A percentile compares a stretch with the other conserved stretches of the same genome.
Evolutionary conservation across 2,329 filamentous ascomycete genomes (phyloP).

Genomic region (Ophiostoma ulmi): DNA sequence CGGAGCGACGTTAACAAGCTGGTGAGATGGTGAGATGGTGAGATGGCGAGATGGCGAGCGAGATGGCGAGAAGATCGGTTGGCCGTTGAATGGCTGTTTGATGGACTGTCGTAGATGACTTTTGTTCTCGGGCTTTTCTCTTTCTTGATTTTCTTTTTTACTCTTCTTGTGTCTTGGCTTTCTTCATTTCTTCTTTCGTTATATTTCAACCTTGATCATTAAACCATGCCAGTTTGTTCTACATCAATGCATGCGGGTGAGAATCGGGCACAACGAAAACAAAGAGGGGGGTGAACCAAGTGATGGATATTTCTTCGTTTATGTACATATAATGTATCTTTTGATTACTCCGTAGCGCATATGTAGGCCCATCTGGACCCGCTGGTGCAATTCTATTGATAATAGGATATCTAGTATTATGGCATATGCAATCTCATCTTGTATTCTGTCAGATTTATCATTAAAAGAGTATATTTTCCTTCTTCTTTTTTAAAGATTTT

Average conservation of each 20-base stretch:
- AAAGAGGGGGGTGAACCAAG: constrained; percentile 19
- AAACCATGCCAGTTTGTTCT: background rate
- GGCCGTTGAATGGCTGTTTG: background rate
- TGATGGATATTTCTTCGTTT: constrained; percentile 16
- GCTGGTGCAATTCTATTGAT: background rate
- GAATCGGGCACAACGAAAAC: background rate
- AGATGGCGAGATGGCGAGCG: background rate
- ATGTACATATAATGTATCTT: constrained; percentile 3
- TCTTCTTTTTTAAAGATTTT: too few relatives aligned
- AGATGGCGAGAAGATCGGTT: background rate
- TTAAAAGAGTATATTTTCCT: background rate
- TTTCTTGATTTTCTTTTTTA: background rate
- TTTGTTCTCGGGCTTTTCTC: background rate
- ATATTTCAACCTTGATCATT: background rate
- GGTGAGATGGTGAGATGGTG: background rate
- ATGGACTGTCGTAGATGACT: background rate
- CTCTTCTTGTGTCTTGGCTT: background rate
- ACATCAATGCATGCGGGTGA: background rate
- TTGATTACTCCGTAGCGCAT: background rate
- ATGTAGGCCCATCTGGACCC: constrained; percentile 9
- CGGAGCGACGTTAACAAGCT: background rate
- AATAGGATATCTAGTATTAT: background rate
- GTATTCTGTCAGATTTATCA: background rate
- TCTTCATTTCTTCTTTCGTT: background rate
- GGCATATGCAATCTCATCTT: background rate